Base-by-base conservation (phyloP, 257 asterid genomes). In the Solanum medicagineum region DNA sequence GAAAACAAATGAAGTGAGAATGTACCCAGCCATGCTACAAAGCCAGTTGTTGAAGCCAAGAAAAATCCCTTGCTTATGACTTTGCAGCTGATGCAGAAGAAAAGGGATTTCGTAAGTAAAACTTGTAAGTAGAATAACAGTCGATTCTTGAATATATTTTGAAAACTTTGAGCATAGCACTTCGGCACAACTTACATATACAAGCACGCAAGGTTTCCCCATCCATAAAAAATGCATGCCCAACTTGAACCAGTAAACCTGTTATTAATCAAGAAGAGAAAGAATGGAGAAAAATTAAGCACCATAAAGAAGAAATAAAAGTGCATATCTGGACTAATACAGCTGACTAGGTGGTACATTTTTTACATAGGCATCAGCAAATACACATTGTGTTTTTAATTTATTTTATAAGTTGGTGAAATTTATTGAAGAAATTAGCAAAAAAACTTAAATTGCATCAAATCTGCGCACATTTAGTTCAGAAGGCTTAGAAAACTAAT, bases 181-280 rank as follows among this genome's bases (percentile, higher is more conserved):
- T 49, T 47, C 47, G 14, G 51, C 85, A 62, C 53, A 60, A 47
- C 55, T 87, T 93, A 96, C 99, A 97, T 87, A 91, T 88, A 95
- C 88, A 96, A 86, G 94, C 98, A 94, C 77, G 91, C 83, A 54
- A 96, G 99, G 89, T 96, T 96, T 71, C 99, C 99, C 98, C 98
- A 96, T 90, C 99, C 99, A 42, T 96, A 95, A 86, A 94, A 90
- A 62, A 92, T 17, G 44, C 94, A 88, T 77, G 97, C 98, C 98
- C 98, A 96, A 65, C 90, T 85, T 19, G 99, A 93, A 81, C 99
- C 98, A 62, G 94, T 88, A 91, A 96, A 96, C 99, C 99, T 96
- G 93, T 91, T 84, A 70, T 83, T 40, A 59, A 83, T 75, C 45
- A 19, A 51, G 69, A 54, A 68, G 14, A 84, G 51, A 59, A 29